Evolutionary conservation across 192 early-diverging fungal species (phyloP), one percentile per base, ranked within the genome.

Genomic region (Mortierella claussenii): DNA sequence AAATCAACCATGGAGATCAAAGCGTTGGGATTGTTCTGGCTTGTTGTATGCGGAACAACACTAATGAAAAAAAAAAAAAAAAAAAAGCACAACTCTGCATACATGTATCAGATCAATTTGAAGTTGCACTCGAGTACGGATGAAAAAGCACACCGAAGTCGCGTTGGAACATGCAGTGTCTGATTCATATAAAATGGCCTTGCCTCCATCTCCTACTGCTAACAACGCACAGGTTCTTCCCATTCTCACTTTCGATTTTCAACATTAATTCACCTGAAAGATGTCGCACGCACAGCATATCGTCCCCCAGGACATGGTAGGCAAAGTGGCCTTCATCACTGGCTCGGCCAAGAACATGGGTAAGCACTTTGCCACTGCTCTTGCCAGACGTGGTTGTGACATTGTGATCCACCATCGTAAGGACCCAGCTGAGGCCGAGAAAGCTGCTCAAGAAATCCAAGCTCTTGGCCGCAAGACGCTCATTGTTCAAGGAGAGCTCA

Each of bases 241-340:
- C 24, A 45, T 28, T 24, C 18, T 23, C 0, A 24, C 46, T 8
- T 7, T 10, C 37, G 17, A 36, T 31, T 20, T 28, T 23, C 11
- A 30, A 27, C 37, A 55, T 37, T 5, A 13, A 13, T 4, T 17
- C 44, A 6, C 26, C 17, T 26, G 20, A n/a, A 32, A 37, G 49
- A 47, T 9, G 21, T 32, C 26, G 17, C 40, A 60, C 17, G 18
- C 40, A n/a, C n/a, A n/a, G n/a, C n/a, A n/a, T 33, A 9, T 26
- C 3, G 18, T 20, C 15, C 49, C 66, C 3, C 63, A 75, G 42
- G 62, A 75, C 27, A 54, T 75, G 50, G 56, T 33, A 7, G 80
- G 80, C 55, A 81, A 79, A 43, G 80, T 78, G n/a, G 80, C 80
- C 37, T 73, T 81, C 40, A 60, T 81, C 49, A 81, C 80, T 8